A percentile compares a stretch with the other conserved stretches of the same genome.
Conservation (phyloP, 768 basidiomycete genomes). For the Xerocomellus amylosporus region DNA sequence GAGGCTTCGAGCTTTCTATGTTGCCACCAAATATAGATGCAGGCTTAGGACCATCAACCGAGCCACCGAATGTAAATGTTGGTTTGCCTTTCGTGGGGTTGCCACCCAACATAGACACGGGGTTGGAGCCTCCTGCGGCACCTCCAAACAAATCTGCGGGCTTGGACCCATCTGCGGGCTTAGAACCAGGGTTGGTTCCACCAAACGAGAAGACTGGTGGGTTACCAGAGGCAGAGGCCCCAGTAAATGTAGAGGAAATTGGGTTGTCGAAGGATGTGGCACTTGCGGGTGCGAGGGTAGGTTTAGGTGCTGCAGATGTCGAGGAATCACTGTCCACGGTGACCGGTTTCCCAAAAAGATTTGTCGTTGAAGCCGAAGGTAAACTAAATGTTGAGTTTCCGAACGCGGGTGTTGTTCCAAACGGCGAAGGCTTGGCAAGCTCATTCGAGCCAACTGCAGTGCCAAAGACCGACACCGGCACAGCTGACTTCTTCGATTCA, state of each 20-base stretch:
- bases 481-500: conserved; percentile 26
- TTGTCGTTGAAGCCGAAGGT: conserved; percentile 12
- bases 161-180: conserved; percentile 15
- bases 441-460: conserved; percentile 17
- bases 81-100: conserved; percentile 12
- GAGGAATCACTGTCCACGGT: conserved; percentile 18
- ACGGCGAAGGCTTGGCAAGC: conserved; percentile 24
- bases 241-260: conserved; percentile 16
- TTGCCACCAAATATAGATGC: conserved; percentile 9
- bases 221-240: conserved; percentile 13
- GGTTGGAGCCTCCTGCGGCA: neutral
- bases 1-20: conserved; percentile 1
- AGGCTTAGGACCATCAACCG: conserved; percentile 15
- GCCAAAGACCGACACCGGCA: conserved; percentile 22
- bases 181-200: conserved; percentile 14
- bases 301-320: conserved; percentile 19
- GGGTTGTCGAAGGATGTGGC: conserved; percentile 16
- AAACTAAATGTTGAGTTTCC: conserved; percentile 17
- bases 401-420: conserved; percentile 19
- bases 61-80: conserved; percentile 9
- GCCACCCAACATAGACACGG: conserved; percentile 4
- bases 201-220: conserved; percentile 20
- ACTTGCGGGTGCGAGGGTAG: conserved; percentile 11
- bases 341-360: conserved; percentile 14
- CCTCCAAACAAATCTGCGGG: conserved; percentile 18